Base-by-base conservation (phyloP, 805 yeast genomes). In the Candida khao-thaluensis region DNA sequence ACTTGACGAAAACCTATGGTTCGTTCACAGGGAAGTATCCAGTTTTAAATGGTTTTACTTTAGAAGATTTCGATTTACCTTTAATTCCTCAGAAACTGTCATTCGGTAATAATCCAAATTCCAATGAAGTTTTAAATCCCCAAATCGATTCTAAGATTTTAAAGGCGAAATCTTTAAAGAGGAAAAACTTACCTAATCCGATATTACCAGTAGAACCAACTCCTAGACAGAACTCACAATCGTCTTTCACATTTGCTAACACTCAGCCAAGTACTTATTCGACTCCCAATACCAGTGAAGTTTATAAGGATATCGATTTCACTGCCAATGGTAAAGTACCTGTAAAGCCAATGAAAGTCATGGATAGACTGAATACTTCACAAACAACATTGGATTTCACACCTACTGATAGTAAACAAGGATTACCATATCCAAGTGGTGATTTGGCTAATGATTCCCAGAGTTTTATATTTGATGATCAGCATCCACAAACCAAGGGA, bases 271-370 rank as follows among this genome's bases (percentile, higher is more conserved):
- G 23, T 17, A 3, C 35, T 18, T n/a, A 22, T 16, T 27, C 41
- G 8, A 29, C 34, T 21, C 35, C 39, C 7, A 31, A 25, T 25
- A 18, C 41, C 8, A 32, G 28, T 9, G 59, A 54, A 17, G 45
- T 48, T 23, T 67, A 68, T 45, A 57, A 59, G 29, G 59, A 54
- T 32, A 49, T 67, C 44, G 74, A 68, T 45, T 68, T 68, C 49
- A 68, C 72, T 6, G 56, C 69, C 5, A 65, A 66, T 50, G 74
- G 74, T 1, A 56, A 60, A 41, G 57, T 67, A 21, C 74, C 73
- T 2, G 41, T 56, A 53, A 69, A 69, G 42, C 71, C 70, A 6
- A 68, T 69, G 73, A 59, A 52, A 39, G 60, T 62, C 5, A 53
- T 66, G 63, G 38, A 36, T 24, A 35, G 44, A 43, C 35, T 45